Percentiles rank a stretch among this genome's conserved stretches.
Evolutionary conservation across 306 rosid genomes (phyloP).

Genomic region (Acacia acuminata): DNA sequence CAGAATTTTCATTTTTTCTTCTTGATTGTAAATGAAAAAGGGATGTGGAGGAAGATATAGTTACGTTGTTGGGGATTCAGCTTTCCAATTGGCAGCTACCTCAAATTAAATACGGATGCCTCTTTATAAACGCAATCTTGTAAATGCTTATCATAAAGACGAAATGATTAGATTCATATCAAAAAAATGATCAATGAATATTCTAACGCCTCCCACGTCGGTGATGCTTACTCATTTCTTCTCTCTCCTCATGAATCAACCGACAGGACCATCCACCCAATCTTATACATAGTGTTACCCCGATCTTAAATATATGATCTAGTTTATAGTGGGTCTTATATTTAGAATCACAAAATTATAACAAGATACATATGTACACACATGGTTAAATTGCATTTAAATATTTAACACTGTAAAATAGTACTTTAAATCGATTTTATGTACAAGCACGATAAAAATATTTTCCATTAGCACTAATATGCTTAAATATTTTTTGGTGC

Average conservation of each 20-base stretch:
- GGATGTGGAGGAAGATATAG: constrained; percentile 23
- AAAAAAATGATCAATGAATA: constrained; percentile 34
- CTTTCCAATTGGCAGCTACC: constrained; percentile 40
- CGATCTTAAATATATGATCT: no score
- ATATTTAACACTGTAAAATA: no score
- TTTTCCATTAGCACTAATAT: no score
- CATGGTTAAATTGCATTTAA: no score
- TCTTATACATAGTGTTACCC: background rate
- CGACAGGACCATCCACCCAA: background rate
- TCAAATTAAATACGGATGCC: constrained; percentile 21
- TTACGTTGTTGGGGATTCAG: constrained; percentile 9
- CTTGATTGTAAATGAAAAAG: background rate
- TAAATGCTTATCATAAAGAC: constrained; percentile 32
- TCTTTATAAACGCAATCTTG: constrained; percentile 20
- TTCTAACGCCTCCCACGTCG: constrained; percentile 10
- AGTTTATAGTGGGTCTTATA: no score
- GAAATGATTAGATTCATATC: constrained; percentile 39
- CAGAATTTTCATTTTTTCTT: background rate
- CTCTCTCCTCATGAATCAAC: background rate
- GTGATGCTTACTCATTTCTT: background rate
- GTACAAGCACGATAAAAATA: no score
- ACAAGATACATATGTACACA: no score
- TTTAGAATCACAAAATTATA: no score
- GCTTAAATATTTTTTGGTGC: no score
- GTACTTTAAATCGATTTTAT: no score